Percentiles rank a stretch among this genome's conserved stretches.
Evolutionary conservation across 225 moss, liverwort and hornwort genomes (phyloP).

Genomic region (Ulota crispa): DNA sequence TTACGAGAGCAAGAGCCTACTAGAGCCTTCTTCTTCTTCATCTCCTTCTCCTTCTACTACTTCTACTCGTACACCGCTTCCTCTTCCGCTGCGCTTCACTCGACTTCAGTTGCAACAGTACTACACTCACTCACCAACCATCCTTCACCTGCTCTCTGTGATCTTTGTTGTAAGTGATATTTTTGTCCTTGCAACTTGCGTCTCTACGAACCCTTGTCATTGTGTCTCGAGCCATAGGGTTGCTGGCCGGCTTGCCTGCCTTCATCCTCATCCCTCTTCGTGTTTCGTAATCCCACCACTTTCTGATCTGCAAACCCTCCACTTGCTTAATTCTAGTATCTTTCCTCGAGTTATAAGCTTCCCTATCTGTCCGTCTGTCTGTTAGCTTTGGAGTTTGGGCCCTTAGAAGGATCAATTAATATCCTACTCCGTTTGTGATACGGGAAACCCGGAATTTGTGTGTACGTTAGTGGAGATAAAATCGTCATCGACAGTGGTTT

Average conservation of each 20-base stretch:
- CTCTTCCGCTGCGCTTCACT: constrained; percentile 13
- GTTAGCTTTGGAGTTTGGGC: neutral
- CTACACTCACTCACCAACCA: constrained; percentile 17
- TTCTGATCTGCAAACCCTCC: neutral
- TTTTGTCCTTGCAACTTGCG: constrained; percentile 9
- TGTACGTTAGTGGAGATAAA: neutral
- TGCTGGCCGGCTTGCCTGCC: neutral
- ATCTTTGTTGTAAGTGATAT: neutral
- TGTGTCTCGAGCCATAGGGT: neutral
- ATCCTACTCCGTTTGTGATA: too few species aligned
- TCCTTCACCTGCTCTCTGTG: constrained; percentile 11
- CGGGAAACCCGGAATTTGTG: neutral
- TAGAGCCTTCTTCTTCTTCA: constrained; percentile 14
- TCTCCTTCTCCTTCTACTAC: neutral
- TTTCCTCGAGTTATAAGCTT: neutral
- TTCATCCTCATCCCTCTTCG: neutral
- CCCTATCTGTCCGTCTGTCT: neutral
- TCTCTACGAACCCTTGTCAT: neutral
- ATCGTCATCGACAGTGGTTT: neutral
- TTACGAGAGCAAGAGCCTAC: neutral
- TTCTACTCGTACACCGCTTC: neutral
- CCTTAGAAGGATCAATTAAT: neutral
- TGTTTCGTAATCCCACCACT: neutral
- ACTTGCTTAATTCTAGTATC: neutral
- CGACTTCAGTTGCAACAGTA: constrained; percentile 24